phyloP scores from a whole-genome alignment of 441 rosid genomes.

The Erodium trifolium region DNA sequence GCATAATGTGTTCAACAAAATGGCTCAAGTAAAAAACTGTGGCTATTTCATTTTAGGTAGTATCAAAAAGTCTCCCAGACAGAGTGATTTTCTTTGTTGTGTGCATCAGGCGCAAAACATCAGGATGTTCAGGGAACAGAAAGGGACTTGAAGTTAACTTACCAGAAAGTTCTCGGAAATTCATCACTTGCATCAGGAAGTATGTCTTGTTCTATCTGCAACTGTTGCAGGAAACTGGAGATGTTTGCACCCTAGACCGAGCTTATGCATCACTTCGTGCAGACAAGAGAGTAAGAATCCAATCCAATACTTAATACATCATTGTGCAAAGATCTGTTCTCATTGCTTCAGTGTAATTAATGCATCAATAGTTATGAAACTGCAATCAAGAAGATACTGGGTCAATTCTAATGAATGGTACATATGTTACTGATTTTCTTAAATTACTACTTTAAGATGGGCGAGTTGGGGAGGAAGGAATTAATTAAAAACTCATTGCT shows the following conservation, averaged over 20 bases:
- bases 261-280: conserved; percentile 75
- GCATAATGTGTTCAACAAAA: conserved; percentile 1
- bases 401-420: neutral
- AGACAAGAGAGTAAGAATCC: conserved; percentile 75
- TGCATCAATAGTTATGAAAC: conserved; percentile 6
- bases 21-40: neutral
- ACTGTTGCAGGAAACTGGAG: conserved; percentile 86
- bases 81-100: conserved; percentile 10
- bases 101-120: conserved; percentile 69
- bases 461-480: conserved; percentile 5
- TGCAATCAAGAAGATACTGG: neutral
- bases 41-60: conserved; percentile 6
- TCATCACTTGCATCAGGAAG: conserved; percentile 91
- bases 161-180: conserved; percentile 95
- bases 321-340: conserved; percentile 14
- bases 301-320: conserved; percentile 12
- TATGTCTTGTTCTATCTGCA: conserved; percentile 82
- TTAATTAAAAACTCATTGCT: neutral
- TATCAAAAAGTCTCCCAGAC: conserved; percentile 9
- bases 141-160: conserved; percentile 85
- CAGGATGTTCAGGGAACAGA: conserved; percentile 72
- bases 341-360: conserved; percentile 5
- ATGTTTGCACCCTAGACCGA: conserved; percentile 74
- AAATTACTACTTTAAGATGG: neutral
- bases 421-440: neutral